Percentiles rank a stretch among this genome's conserved stretches.
Conservation (phyloP, 352 stramenopile species). For the Peronosclerospora sorghi region DNA sequence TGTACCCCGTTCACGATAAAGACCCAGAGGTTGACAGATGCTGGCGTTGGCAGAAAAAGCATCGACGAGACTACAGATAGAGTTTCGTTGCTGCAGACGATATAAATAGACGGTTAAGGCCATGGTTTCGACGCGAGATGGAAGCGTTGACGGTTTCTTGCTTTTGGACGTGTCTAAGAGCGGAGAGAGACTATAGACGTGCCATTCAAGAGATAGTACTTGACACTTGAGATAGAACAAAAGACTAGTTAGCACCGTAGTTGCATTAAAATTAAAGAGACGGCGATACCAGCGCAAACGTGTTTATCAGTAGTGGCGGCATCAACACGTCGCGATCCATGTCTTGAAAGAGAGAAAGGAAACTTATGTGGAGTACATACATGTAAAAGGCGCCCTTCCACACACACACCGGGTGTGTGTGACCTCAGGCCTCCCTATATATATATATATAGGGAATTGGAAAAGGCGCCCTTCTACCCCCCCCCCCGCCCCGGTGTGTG, state of each 20-base stretch:
- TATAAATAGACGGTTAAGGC: slow-evolving; percentile 19
- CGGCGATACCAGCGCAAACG: slow-evolving; percentile 32
- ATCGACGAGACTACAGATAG: slow-evolving; percentile 19
- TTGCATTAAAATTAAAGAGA: slow-evolving; percentile 1
- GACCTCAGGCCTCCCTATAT: no score
- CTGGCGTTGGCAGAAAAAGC: background rate
- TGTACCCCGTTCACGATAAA: slow-evolving; percentile 37
- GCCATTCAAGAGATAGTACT: slow-evolving; percentile 37
- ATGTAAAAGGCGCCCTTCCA: no score
- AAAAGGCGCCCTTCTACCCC: no score
- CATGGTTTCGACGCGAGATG: slow-evolving; percentile 4
- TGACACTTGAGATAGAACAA: slow-evolving; percentile 29
- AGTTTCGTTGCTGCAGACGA: slow-evolving; percentile 29
- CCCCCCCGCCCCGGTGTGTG: no score
- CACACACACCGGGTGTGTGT: no score
- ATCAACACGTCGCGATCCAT: slow-evolving; percentile 25
- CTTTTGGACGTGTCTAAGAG: slow-evolving; percentile 5
- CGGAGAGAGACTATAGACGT: slow-evolving; percentile 22
- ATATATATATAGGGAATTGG: no score
- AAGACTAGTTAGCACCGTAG: background rate
- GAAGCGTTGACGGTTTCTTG: background rate
- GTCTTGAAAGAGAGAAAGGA: slow-evolving; percentile 9
- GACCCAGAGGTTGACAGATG: slow-evolving; percentile 29
- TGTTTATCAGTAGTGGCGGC: slow-evolving; percentile 22
- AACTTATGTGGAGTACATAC: no score